Conservation (phyloP, 345 rosid genomes). For the Hibiscus tridactylites region DNA sequence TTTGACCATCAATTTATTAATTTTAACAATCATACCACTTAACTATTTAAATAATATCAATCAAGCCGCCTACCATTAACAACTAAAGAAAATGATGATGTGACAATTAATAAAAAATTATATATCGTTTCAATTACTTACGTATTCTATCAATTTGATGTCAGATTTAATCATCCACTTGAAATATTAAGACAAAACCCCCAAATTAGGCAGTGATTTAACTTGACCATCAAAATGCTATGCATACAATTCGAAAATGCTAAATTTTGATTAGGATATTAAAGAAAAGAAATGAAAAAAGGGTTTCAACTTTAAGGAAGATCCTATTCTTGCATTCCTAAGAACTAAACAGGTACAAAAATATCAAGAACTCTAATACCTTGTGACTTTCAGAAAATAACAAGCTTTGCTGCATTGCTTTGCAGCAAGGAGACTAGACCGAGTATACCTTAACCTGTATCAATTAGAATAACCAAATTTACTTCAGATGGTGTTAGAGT, state of each 20-base stretch:
- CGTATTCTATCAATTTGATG: too few species aligned
- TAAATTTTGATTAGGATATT: background rate
- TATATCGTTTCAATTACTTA: too few species aligned
- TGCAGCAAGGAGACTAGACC: conserved; percentile 19
- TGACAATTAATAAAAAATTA: too few species aligned
- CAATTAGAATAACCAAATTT: conserved; percentile 16
- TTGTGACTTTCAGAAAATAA: conserved; percentile 79
- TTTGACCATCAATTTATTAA: too few species aligned
- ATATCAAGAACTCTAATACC: conserved; percentile 25
- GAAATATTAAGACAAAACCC: background rate
- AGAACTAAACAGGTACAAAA: background rate
- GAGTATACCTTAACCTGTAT: conserved; percentile 14
- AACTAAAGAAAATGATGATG: too few species aligned
- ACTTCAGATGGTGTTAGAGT: background rate
- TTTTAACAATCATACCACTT: too few species aligned
- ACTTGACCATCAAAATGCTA: background rate
- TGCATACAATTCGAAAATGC: background rate
- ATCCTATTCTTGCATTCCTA: background rate
- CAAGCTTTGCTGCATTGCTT: conserved; percentile 75
- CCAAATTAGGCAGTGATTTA: background rate
- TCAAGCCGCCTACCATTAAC: too few species aligned
- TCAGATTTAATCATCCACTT: too few species aligned
- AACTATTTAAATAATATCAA: too few species aligned
- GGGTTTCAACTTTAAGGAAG: background rate
- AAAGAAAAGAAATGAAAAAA: background rate